Evolutionary conservation across 768 basidiomycete genomes (phyloP).

Genomic region (Leucocoprinus sp.): DNA sequence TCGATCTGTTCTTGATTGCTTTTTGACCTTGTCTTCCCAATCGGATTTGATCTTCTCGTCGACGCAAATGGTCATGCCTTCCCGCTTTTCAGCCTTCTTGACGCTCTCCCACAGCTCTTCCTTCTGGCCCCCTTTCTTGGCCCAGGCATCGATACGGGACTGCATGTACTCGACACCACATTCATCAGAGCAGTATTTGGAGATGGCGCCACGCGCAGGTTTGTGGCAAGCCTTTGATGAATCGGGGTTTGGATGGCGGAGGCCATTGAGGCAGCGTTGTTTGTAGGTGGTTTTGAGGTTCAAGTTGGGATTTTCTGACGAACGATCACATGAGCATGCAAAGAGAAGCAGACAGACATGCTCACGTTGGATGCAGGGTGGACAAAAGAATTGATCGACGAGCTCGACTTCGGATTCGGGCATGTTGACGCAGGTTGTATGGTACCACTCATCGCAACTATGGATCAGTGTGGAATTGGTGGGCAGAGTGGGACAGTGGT

Average conservation of each 20-base stretch:
- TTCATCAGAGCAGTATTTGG: conserved; percentile 88
- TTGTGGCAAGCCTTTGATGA: conserved; percentile 69
- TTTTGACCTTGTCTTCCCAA: conserved; percentile 17
- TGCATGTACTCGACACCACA: conserved; percentile 76
- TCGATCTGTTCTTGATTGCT: conserved; percentile 38
- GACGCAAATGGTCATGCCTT: conserved; percentile 55
- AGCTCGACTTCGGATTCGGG: conserved; percentile 77
- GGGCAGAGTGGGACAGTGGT: background rate
- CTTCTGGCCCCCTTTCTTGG: conserved; percentile 53
- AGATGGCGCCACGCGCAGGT: conserved; percentile 72
- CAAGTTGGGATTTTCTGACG: conserved; percentile 49
- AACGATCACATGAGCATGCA: conserved; percentile 1
- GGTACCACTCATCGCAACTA: conserved; percentile 95
- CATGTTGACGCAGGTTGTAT: conserved; percentile 78
- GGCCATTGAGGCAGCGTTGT: conserved; percentile 63
- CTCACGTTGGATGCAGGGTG: conserved; percentile 69
- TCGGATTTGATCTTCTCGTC: conserved; percentile 22
- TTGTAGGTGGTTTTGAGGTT: conserved; percentile 72
- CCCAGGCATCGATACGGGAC: conserved; percentile 52
- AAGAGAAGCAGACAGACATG: conserved; percentile 12
- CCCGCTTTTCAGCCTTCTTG: conserved; percentile 57
- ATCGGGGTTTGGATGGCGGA: conserved; percentile 51
- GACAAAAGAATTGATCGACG: conserved; percentile 90
- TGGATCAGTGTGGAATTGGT: background rate
- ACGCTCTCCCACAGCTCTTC: conserved; percentile 69